Evolutionary conservation across 2,329 filamentous ascomycete species (phyloP), one percentile per base, ranked within the genome.

Genomic region (Colletotrichum lentis): DNA sequence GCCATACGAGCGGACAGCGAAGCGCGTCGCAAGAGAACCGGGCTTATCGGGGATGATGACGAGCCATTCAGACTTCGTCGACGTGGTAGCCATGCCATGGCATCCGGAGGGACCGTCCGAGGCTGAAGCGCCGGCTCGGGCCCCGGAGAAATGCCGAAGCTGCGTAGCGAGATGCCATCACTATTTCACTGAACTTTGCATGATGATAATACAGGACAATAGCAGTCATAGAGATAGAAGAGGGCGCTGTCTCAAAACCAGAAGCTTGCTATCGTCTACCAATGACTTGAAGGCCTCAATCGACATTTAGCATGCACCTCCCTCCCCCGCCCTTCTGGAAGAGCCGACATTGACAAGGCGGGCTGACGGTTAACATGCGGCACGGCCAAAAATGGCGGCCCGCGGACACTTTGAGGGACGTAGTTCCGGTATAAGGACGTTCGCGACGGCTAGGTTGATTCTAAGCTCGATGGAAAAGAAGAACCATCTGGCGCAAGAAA

Each of bases 11-110:
- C 88, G 82, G 53, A 88, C 83, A 72, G 88, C 85, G 31, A 91
- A 79, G 62, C 90, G 83, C 82, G 90, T 90, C 71, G 83, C 83
- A 67, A 84, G 79, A 22, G 78, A 81, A 47, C 85, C 88, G 1
- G 88, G 84, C 77, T 88, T 86, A 77, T 93, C 90, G 14, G 89
- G 90, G 44, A 92, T 75, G 66, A 93, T 82, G 73, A 90, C 88
- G 44, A 93, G 84, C 82, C 89, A 93, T 77, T 92, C 88, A 69
- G 80, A 84, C 75, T 84, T 85, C 55, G 43, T 37, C 14, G 10
- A 39, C n/a, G 20, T 16, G 27, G 31, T 20, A 3, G 18, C 31
- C 8, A 37, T 53, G 22, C 5, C 12, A 18, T 31, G 16, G 11
- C 31, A 20, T 16, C 8, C 47, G 22, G 22, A 50, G 47, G 24